phyloP scores from a whole-genome alignment of 495 filamentous ascomycete species.

The Penicillium lividum region DNA sequence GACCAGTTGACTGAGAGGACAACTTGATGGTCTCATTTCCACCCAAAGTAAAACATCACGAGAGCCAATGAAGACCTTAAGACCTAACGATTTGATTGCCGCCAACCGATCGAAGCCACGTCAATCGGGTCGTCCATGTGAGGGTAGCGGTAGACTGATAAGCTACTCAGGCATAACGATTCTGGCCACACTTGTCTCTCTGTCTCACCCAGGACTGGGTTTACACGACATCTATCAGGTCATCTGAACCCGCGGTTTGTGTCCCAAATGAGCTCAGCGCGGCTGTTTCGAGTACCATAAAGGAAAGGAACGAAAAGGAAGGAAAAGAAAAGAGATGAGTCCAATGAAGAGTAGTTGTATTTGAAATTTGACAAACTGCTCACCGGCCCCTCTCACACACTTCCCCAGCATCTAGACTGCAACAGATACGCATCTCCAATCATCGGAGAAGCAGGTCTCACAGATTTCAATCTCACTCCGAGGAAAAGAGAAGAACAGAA shows the following conservation, averaged over 20 bases:
- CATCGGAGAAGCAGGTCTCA: slow-evolving; percentile 16
- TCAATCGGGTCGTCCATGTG: slow-evolving; percentile 29
- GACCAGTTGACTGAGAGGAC: not conserved
- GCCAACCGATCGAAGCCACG: slow-evolving; percentile 28
- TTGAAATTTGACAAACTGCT: slow-evolving; percentile 7
- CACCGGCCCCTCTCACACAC: not conserved
- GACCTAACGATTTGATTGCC: not conserved
- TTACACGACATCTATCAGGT: slow-evolving; percentile 22
- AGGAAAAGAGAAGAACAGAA: slow-evolving; percentile 11
- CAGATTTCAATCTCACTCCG: slow-evolving; percentile 21
- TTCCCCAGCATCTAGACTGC: slow-evolving; percentile 8
- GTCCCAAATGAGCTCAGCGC: slow-evolving; percentile 14
- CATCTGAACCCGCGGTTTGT: slow-evolving; percentile 23
- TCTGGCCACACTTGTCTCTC: slow-evolving; percentile 2
- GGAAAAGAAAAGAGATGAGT: slow-evolving; percentile 1
- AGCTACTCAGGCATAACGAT: slow-evolving; percentile 5
- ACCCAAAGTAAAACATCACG: slow-evolving; percentile 14
- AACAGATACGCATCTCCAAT: slow-evolving; percentile 1
- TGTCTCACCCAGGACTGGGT: slow-evolving; percentile 23
- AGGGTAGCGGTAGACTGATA: slow-evolving; percentile 21
- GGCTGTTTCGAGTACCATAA: slow-evolving; percentile 19
- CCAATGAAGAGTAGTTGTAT: slow-evolving; percentile 5
- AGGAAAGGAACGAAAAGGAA: not conserved
- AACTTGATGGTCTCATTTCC: not conserved
- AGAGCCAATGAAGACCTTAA: slow-evolving; percentile 6